A percentile compares a stretch with the other conserved stretches of the same genome.
Evolutionary conservation across 2,329 filamentous ascomycete genomes (phyloP).

Genomic region (Aspergillus sp.): DNA sequence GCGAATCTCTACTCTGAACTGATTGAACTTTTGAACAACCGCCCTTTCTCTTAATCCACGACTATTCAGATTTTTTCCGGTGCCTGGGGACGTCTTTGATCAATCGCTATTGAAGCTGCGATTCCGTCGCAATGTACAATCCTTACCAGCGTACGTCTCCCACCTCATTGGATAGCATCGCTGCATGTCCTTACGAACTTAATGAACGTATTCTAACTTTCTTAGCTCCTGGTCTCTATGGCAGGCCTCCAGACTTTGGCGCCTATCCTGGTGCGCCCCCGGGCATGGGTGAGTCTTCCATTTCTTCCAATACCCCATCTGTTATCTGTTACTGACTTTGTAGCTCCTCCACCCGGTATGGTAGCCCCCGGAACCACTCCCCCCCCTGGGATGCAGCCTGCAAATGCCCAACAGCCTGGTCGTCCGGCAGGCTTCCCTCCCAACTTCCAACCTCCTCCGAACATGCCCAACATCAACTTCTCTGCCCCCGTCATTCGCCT

Average conservation of each 20-base stretch:
- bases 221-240: conserved; percentile 60
- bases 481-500: conserved; percentile 94
- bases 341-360: conserved; percentile 78
- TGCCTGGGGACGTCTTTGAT: not conserved
- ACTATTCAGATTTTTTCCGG: not conserved
- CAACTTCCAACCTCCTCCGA: conserved; percentile 84
- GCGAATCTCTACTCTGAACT: not conserved
- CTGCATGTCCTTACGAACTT: not conserved
- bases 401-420: conserved; percentile 72
- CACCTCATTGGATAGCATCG: not conserved
- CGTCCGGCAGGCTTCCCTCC: conserved; percentile 77
- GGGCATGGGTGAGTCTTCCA: conserved; percentile 68
- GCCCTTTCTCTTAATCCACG: not conserved
- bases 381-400: conserved; percentile 75
- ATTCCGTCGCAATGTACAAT: conserved; percentile 43
- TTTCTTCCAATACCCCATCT: not conserved
- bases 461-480: conserved; percentile 98
- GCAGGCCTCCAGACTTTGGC: conserved; percentile 71
- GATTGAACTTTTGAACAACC: too few species aligned
- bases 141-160: conserved; percentile 45
- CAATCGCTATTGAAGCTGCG: conserved; percentile 14
- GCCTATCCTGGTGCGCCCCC: conserved; percentile 74
- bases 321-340: conserved; percentile 20
- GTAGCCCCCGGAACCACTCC: conserved; percentile 75
- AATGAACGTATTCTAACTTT: conserved; percentile 11